Percentiles rank a stretch among this genome's conserved stretches.
These are phyloP conservation scores for Chalciporus piperatus DNA, from an alignment of 768 basidiomycete genomes.

Conservation along the genomic window DNA sequence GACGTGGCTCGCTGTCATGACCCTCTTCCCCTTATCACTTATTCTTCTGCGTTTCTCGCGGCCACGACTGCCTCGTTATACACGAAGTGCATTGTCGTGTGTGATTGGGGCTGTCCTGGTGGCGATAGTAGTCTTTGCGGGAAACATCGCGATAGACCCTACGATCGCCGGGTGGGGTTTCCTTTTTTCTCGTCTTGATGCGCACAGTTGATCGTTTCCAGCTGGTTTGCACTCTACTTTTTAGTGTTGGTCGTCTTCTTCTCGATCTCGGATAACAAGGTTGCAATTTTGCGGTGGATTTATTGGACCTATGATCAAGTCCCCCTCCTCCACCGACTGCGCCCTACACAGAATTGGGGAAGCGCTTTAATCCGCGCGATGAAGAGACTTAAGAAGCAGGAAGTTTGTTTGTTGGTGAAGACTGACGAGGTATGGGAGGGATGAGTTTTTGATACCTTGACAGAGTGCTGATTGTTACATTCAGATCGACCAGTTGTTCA, in stretches of 20 bases:
- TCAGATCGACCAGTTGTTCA: slow-evolving; percentile 65
- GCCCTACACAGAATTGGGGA: slow-evolving; percentile 41
- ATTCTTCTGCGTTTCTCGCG: slow-evolving; percentile 65
- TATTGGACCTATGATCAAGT: slow-evolving; percentile 68
- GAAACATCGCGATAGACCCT: slow-evolving; percentile 60
- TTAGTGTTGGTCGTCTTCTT: slow-evolving; percentile 48
- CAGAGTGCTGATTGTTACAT: background rate
- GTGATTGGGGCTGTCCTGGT: slow-evolving; percentile 44
- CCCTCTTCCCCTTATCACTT: slow-evolving; percentile 58
- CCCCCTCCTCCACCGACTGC: slow-evolving; percentile 42
- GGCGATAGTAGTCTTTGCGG: slow-evolving; percentile 45
- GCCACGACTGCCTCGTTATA: slow-evolving; percentile 48
- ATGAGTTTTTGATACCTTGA: background rate
- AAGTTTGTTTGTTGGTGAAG: slow-evolving; percentile 59
- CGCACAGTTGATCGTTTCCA: slow-evolving; percentile 19
- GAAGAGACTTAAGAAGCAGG: slow-evolving; percentile 45
- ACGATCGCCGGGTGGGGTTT: slow-evolving; percentile 49
- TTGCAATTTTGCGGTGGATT: slow-evolving; percentile 46
- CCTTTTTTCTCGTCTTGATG: background rate
- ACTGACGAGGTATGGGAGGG: slow-evolving; percentile 55
- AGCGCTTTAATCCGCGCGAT: slow-evolving; percentile 42
- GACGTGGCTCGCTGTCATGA: slow-evolving; percentile 65
- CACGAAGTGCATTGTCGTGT: slow-evolving; percentile 38
- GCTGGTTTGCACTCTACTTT: slow-evolving; percentile 64
- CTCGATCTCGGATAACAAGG: slow-evolving; percentile 51